Evolutionary conservation across 164 flowering plant species (phyloP).

Genomic region (Nymphaea thermarum): DNA sequence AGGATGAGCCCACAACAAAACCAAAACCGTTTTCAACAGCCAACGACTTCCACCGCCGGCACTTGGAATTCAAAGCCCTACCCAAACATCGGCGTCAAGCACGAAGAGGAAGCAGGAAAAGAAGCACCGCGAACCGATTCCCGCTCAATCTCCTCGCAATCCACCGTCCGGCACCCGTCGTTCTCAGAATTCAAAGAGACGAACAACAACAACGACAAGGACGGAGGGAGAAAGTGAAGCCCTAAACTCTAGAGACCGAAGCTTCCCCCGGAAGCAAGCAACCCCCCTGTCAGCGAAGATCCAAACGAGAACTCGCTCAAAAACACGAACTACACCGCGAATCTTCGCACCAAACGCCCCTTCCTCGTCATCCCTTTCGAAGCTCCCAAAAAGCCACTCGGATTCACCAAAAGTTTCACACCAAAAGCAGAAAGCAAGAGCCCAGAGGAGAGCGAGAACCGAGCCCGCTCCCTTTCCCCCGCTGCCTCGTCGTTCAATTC

Average conservation of each 20-base stretch:
- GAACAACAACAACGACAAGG: too few species aligned
- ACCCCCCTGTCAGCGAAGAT: background rate
- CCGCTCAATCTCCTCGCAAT: background rate
- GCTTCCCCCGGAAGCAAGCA: background rate
- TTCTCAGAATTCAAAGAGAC: slow-evolving; percentile 4
- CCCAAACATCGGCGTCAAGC: background rate
- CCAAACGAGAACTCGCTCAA: slow-evolving; percentile 2
- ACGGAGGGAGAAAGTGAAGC: background rate
- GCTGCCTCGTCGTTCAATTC: background rate
- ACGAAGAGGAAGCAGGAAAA: background rate
- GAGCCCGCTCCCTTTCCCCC: background rate
- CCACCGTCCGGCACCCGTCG: background rate
- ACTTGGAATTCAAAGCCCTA: background rate
- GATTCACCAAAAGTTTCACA: background rate
- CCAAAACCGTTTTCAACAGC: background rate
- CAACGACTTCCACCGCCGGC: background rate
- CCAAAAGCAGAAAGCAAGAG: background rate
- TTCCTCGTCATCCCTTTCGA: background rate
- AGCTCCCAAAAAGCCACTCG: background rate
- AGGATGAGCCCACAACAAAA: background rate
- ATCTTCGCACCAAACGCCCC: background rate
- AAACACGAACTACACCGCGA: background rate
- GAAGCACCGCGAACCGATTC: background rate
- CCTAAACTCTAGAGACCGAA: background rate
- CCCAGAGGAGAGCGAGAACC: background rate